A percentile compares a stretch with the other conserved stretches of the same genome.
Evolutionary conservation across 2,329 filamentous ascomycete genomes (phyloP).

Genomic region (Cordyceps sp.): DNA sequence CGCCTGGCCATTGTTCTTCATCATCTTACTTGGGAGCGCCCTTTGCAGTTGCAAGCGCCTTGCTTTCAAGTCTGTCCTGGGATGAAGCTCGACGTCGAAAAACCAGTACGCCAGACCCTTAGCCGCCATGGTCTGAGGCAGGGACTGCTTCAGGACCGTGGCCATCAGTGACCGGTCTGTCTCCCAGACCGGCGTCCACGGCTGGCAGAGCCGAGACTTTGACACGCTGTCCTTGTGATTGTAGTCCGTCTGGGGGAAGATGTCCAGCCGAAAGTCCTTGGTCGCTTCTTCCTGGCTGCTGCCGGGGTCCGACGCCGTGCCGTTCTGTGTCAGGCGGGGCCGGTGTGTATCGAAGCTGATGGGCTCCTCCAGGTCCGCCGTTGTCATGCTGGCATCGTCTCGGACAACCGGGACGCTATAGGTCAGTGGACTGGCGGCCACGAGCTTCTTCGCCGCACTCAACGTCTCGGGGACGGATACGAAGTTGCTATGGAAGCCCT

Average conservation of each 20-base stretch:
- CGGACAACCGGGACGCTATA: slow-evolving; percentile 21
- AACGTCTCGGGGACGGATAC: slow-evolving; percentile 27
- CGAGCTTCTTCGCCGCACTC: slow-evolving; percentile 20
- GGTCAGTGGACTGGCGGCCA: slow-evolving; percentile 27
- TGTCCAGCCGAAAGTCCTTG: slow-evolving; percentile 24
- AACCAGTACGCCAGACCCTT: slow-evolving; percentile 28
- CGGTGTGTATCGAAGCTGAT: not conserved
- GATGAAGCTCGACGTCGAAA: slow-evolving; percentile 7
- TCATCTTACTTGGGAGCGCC: slow-evolving; percentile 10
- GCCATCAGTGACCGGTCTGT: slow-evolving; percentile 18
- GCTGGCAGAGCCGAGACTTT: slow-evolving; percentile 18
- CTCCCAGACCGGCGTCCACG: slow-evolving; percentile 22
- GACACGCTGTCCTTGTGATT: slow-evolving; percentile 20
- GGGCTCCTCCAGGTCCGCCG: slow-evolving; percentile 10
- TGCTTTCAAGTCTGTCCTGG: slow-evolving; percentile 2
- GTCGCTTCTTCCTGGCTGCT: slow-evolving; percentile 3
- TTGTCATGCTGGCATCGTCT: slow-evolving; percentile 12
- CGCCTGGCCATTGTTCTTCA: slow-evolving; percentile 1
- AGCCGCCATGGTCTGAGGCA: slow-evolving; percentile 20
- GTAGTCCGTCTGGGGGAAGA: slow-evolving; percentile 21
- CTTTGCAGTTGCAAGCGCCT: slow-evolving; percentile 7
- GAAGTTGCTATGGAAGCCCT: no score
- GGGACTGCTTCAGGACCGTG: slow-evolving; percentile 17
- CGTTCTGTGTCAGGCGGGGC: no score
- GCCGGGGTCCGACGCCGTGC: not conserved